Evolutionary conservation across 805 yeast species (phyloP), one percentile per base, ranked within the genome.

Genomic region (Lipomyces orientalis): DNA sequence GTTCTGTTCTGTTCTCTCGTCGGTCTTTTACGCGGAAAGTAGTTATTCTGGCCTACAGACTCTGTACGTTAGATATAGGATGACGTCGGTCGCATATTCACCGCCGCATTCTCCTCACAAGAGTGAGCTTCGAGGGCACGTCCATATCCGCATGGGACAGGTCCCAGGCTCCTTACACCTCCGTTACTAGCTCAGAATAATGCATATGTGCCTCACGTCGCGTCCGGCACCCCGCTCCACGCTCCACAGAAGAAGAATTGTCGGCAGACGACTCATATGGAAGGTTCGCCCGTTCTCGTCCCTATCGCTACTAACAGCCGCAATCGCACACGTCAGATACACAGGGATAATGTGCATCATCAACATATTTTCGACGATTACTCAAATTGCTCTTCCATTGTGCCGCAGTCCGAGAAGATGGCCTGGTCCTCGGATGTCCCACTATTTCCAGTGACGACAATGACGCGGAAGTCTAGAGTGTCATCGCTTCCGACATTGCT

Each of bases 281-380:
- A 19, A n/a, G 25, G 25, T 16, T 43, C 49, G n/a, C 5, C 6
- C 19, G 19, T 43, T 9, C n/a, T 19, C 9, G 22, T 43, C 16
- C 22, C 16, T n/a, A 6, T 9, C n/a, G 22, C 49, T 19, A 16
- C 16, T 43, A 16, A n/a, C 22, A 16, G 25, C 8, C 22, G 22
- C n/a, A 8, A 5, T 43, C 22, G 22, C 1, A 22, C 16, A 14
- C 49, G 19, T n/a, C 22, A 43, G 22, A n/a, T 60, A 22, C 70
- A 66, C 56, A 6, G 70, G 12, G 67, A 62, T 22, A 66, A 60
- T 34, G 59, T 35, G 19, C 66, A 63, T 34, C 70, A 66, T 33
- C 58, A 64, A 6, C 70, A 66, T 39, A 35, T 66, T 31, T 66
- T 66, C 59, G 70, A 62, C 49, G 65, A 61, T 34, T 59, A 46